phyloP scores from a whole-genome alignment of 805 yeast genomes.

The Tetrapisispora arboricola region DNA sequence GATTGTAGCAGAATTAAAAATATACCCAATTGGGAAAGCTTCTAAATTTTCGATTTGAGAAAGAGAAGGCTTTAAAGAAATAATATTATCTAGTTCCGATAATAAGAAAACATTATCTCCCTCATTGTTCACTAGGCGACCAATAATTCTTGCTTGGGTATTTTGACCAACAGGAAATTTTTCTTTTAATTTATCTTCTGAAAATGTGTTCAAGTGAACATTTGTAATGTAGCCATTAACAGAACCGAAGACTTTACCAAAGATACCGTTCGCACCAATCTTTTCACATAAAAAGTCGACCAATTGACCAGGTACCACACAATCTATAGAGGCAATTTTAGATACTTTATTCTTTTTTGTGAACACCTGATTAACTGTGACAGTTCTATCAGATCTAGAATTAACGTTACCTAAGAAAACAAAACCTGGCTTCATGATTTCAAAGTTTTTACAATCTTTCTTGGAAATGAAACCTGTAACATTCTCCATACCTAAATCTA shows the following conservation, averaged over 20 bases:
- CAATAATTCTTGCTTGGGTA: constrained; percentile 61
- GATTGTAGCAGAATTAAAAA: constrained; percentile 42
- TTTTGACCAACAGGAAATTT: constrained; percentile 58
- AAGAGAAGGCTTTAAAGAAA: constrained; percentile 19
- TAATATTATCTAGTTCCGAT: constrained; percentile 50
- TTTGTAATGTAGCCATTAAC: constrained; percentile 60
- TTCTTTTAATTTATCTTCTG: constrained; percentile 42
- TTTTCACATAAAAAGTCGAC: constrained; percentile 65
- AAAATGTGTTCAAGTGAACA: constrained; percentile 48
- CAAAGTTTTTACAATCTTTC: constrained; percentile 44
- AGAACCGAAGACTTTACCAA: constrained; percentile 65
- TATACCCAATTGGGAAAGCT: constrained; percentile 73
- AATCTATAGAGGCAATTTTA: constrained; percentile 62
- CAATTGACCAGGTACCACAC: constrained; percentile 75
- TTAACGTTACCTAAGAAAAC: constrained; percentile 55
- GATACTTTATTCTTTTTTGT: constrained; percentile 36
- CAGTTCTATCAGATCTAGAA: constrained; percentile 36
- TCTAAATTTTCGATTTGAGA: constrained; percentile 34
- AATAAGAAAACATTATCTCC: constrained; percentile 47
- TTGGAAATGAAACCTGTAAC: constrained; percentile 65
- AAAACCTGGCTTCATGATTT: constrained; percentile 44
- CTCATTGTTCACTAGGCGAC: constrained; percentile 42
- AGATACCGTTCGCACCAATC: constrained; percentile 49
- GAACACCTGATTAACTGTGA: constrained; percentile 43
- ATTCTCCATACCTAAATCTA: constrained; percentile 55